phyloP scores from a whole-genome alignment of 345 rosid species.

The Reutealis trisperma region DNA sequence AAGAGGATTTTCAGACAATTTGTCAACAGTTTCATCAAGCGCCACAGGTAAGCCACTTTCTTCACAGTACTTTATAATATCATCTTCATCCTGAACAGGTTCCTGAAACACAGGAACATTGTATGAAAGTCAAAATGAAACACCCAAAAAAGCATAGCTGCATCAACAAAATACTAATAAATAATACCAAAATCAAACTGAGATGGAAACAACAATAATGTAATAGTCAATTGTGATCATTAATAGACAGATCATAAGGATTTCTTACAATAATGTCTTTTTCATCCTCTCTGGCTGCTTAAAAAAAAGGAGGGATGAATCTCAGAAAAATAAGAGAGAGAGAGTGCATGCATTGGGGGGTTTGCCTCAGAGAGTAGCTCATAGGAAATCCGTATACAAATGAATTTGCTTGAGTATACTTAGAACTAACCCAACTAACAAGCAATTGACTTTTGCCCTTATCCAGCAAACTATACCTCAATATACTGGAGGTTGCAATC shows the following conservation, averaged over 20 bases:
- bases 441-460: background rate
- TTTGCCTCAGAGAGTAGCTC: background rate
- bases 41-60: constrained; percentile 92
- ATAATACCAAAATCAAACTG: background rate
- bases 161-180: background rate
- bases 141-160: background rate
- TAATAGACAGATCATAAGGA: background rate
- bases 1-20: constrained; percentile 52
- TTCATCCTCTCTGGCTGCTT: background rate
- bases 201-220: background rate
- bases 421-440: constrained; percentile 6
- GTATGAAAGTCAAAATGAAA: background rate
- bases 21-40: constrained; percentile 83
- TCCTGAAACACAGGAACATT: constrained; percentile 53
- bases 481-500: constrained; percentile 75
- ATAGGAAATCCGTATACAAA: background rate
- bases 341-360: too few relatives aligned
- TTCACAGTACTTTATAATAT: constrained; percentile 80
- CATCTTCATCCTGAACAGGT: constrained; percentile 73
- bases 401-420: background rate
- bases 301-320: too few relatives aligned
- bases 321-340: too few relatives aligned
- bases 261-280: background rate
- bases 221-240: constrained; percentile 1
- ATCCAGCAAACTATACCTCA: constrained; percentile 55